These are phyloP conservation scores for Lachnellula subtilissima DNA, from an alignment of 2,329 filamentous ascomycete genomes.

Conservation along the genomic window DNA sequence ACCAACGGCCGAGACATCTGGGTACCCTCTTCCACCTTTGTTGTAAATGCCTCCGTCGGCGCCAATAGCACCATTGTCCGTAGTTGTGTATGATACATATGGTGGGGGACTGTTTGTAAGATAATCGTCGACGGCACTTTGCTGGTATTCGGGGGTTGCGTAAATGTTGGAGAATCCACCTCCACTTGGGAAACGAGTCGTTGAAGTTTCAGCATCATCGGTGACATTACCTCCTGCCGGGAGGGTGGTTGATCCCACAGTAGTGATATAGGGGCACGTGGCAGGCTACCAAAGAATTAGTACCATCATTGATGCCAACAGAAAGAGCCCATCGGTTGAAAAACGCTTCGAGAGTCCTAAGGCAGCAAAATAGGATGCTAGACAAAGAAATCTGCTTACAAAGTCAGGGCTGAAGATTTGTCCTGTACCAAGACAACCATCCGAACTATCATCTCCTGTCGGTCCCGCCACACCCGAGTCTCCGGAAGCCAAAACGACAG, in stretches of 20 bases:
- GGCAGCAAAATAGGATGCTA: no score
- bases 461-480: constrained; percentile 41
- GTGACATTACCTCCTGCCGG: constrained; percentile 34
- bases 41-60: constrained; percentile 23
- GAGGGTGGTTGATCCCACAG: constrained; percentile 55
- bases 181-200: constrained; percentile 37
- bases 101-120: constrained; percentile 22
- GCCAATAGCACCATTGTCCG: constrained; percentile 9
- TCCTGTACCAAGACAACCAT: constrained; percentile 19
- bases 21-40: constrained; percentile 23
- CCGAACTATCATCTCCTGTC: constrained; percentile 7
- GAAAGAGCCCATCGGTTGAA: no score
- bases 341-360: no score
- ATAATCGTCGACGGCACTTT: constrained; percentile 20
- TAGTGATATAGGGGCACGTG: constrained; percentile 64
- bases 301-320: no score
- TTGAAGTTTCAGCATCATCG: constrained; percentile 32
- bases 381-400: constrained; percentile 3
- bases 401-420: constrained; percentile 45
- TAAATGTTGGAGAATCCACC: constrained; percentile 46
- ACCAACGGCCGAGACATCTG: constrained; percentile 27
- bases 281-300: constrained; percentile 38
- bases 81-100: constrained; percentile 15
- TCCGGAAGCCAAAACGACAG: constrained; percentile 56
- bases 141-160: constrained; percentile 18